Evolutionary conservation across 768 basidiomycete genomes (phyloP), one percentile per base, ranked within the genome.

Genomic region (Rhizopogon vulgaris): DNA sequence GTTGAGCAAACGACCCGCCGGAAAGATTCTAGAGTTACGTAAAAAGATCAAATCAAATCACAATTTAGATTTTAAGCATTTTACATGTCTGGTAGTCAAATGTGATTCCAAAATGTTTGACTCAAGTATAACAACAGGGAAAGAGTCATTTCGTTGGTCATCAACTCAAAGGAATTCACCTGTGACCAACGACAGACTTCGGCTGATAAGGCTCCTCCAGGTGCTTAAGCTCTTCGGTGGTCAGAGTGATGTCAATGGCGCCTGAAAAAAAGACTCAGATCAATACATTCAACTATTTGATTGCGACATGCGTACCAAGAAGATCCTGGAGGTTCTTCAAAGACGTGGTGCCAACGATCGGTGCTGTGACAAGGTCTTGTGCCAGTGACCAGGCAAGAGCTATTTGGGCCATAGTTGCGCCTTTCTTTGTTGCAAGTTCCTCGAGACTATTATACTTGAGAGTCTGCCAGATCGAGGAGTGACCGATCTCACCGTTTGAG

Each of bases 271-370:
- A 25, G 18, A 15, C 3, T 46, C 8, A 34, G 9, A 34, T 24
- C 18, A 9, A 11, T 32, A 24, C 15, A 9, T 14, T 18, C 18
- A 28, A 22, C 43, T 14, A n/a, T 22, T 46, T 10, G 10, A 40
- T 18, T 46, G 18, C 32, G 34, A 24, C 24, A 37, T 5, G 47
- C 65, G 51, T 60, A 76, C 77, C 76, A 47, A 81, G 69, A 14
- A 82, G 60, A 48, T 84, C 82, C 22, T 72, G 60, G 25, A 84
- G 63, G 51, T 82, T 79, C 27, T 78, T 69, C 4, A 77, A 54
- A 28, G 74, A 78, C 1, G 78, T 79, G 0, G 75, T 71, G 1
- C 82, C 83, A 32, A 84, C 72, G 58, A 85, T 81, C 0, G 83
- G 83, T 1, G 81, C 82, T 0, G 79, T 68, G 4, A 84, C 74